phyloP scores from a whole-genome alignment of 2,329 filamentous ascomycete species.

The Leptosphaerulina australis region DNA sequence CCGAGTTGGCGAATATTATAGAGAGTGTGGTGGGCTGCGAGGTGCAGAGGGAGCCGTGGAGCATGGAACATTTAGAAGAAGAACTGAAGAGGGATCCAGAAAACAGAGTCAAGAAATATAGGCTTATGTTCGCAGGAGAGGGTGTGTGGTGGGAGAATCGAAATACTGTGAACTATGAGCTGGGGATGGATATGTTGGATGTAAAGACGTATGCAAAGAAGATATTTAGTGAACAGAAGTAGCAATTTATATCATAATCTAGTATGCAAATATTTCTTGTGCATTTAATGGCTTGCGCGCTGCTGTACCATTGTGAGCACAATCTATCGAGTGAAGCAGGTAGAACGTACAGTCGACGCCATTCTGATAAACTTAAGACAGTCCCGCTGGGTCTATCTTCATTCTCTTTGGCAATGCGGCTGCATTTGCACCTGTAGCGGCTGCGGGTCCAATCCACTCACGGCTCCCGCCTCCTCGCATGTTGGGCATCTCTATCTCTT shows the following conservation, averaged over 20 bases:
- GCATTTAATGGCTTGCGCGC: slow-evolving; percentile 7
- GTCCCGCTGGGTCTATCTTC: slow-evolving; percentile 8
- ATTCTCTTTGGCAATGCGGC: slow-evolving; percentile 17
- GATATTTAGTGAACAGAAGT: slow-evolving; percentile 18
- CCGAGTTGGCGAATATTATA: slow-evolving; percentile 59
- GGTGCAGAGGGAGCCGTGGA: slow-evolving; percentile 60
- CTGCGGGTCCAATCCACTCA: slow-evolving; percentile 2
- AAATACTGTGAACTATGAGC: slow-evolving; percentile 59
- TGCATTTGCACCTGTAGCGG: slow-evolving; percentile 34
- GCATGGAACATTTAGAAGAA: slow-evolving; percentile 51
- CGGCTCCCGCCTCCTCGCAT: slow-evolving; percentile 17
- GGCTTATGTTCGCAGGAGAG: slow-evolving; percentile 64
- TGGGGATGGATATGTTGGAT: slow-evolving; percentile 55
- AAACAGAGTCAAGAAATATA: slow-evolving; percentile 64
- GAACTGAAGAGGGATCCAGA: slow-evolving; percentile 57
- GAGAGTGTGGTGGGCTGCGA: slow-evolving; percentile 51
- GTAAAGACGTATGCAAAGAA: slow-evolving; percentile 50
- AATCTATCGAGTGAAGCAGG: neutral
- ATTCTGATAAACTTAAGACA: neutral
- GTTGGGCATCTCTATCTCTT: slow-evolving; percentile 27
- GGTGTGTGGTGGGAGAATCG: slow-evolving; percentile 65
- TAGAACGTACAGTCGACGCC: neutral
- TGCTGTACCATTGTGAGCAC: slow-evolving; percentile 23
- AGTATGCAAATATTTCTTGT: neutral
- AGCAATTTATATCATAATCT: neutral